A percentile compares a stretch with the other conserved stretches of the same genome.
Evolutionary conservation across 2,329 filamentous ascomycete species (phyloP).

Genomic region (Pleurostoma richardsiae): DNA sequence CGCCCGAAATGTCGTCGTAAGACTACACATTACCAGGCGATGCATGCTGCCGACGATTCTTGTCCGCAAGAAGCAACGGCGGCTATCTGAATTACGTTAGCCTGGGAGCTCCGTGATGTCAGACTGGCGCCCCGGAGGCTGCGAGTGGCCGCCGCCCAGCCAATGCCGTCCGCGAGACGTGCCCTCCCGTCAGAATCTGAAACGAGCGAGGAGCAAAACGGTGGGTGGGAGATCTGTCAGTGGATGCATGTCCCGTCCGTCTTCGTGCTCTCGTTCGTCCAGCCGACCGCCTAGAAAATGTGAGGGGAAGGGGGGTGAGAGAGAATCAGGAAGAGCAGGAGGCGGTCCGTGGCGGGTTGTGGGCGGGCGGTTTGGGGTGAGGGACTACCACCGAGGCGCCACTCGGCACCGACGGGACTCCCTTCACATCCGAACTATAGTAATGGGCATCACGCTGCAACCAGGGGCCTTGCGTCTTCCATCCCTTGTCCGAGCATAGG

Average conservation of each 20-base stretch:
- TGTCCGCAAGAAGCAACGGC: not conserved
- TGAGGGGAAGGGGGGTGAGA: not conserved
- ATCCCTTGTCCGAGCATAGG: no score
- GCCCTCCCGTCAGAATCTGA: not conserved
- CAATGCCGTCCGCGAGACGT: not conserved
- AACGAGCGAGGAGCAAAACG: not conserved
- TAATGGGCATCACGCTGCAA: not conserved
- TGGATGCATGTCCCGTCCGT: not conserved
- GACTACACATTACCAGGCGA: not conserved
- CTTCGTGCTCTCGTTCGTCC: not conserved
- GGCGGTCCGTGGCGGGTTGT: no score
- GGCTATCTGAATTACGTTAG: not conserved
- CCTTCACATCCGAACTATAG: not conserved
- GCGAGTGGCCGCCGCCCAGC: not conserved
- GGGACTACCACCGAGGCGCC: constrained; percentile 2
- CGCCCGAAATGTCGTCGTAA: not conserved
- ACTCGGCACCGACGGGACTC: constrained; percentile 7
- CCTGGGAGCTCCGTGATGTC: not conserved
- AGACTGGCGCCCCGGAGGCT: not conserved
- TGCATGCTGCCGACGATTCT: not conserved
- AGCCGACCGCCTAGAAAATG: not conserved
- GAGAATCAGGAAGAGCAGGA: no score
- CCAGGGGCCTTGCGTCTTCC: not conserved
- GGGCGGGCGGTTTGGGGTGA: no score
- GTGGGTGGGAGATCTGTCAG: not conserved